These are phyloP conservation scores for Pleurotus tuoliensis DNA, from an alignment of 768 basidiomycete genomes.

Conservation along the genomic window DNA sequence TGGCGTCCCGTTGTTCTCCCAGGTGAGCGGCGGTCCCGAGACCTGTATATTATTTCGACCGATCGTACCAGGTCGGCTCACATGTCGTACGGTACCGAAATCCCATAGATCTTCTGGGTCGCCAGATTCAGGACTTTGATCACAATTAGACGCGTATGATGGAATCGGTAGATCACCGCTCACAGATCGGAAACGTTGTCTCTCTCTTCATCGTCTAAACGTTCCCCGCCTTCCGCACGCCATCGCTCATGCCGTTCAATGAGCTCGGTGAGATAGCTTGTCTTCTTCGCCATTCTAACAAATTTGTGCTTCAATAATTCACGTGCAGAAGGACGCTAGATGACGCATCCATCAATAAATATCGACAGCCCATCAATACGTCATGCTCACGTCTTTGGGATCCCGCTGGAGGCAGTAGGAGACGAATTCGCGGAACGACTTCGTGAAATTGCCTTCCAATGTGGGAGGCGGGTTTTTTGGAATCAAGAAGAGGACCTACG, in stretches of 20 bases:
- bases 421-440: constrained; percentile 92
- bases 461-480: constrained; percentile 95
- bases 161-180: constrained; percentile 20
- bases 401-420: constrained; percentile 90
- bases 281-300: constrained; percentile 91
- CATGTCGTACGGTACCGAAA: constrained; percentile 91
- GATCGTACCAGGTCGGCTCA: constrained; percentile 53
- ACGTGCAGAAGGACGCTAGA: constrained; percentile 87
- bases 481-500: constrained; percentile 92
- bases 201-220: constrained; percentile 67
- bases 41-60: constrained; percentile 62
- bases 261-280: constrained; percentile 89
- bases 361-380: background rate
- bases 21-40: constrained; percentile 70
- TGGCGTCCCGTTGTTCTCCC: constrained; percentile 66
- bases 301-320: constrained; percentile 97
- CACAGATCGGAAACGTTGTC: constrained; percentile 62
- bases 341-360: background rate
- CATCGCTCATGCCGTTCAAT: constrained; percentile 94
- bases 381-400: constrained; percentile 72
- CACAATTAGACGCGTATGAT: constrained; percentile 4
- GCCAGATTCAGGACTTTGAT: constrained; percentile 43
- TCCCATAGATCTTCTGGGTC: constrained; percentile 92
- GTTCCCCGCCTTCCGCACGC: constrained; percentile 84
- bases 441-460: constrained; percentile 88